A percentile compares a stretch with the other conserved stretches of the same genome.
phyloP scores from a whole-genome alignment of 2,329 filamentous ascomycete genomes.

The Nothophoma quercina region DNA sequence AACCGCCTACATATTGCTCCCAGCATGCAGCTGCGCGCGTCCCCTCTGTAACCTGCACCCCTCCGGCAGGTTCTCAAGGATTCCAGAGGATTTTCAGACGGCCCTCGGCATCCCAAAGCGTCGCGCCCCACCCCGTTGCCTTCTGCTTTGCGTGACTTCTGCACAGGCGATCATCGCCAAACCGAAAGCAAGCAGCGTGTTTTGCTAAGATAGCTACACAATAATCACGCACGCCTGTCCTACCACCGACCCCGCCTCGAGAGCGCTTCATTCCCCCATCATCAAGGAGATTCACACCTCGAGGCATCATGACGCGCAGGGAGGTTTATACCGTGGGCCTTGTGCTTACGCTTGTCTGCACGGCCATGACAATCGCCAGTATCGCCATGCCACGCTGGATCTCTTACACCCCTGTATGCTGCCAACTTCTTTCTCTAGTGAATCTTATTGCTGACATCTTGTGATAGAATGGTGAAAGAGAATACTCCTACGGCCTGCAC shows the following conservation, averaged over 20 bases:
- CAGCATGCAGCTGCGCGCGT: constrained; percentile 19
- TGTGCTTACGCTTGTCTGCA: constrained; percentile 60
- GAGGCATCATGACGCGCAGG: constrained; percentile 54
- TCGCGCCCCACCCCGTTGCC: constrained; percentile 12
- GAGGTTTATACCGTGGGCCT: constrained; percentile 59
- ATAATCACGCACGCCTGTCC: constrained; percentile 11
- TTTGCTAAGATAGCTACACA: not conserved
- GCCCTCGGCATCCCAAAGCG: constrained; percentile 5
- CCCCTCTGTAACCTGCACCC: constrained; percentile 15
- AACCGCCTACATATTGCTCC: constrained; percentile 17
- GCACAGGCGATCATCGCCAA: constrained; percentile 10
- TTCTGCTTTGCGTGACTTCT: constrained; percentile 19
- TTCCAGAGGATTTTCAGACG: constrained; percentile 1
- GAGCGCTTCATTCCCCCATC: not conserved
- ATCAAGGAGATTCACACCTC: not conserved
- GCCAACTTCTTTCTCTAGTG: not conserved
- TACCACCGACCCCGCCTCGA: not conserved
- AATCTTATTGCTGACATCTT: constrained; percentile 13
- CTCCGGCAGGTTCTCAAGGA: constrained; percentile 12
- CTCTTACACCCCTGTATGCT: constrained; percentile 60
- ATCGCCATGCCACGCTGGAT: constrained; percentile 77
- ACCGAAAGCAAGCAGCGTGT: constrained; percentile 5
- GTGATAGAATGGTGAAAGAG: constrained; percentile 42
- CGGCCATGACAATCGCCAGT: constrained; percentile 73
- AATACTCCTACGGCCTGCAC: constrained; percentile 75